Conservation (phyloP, 2,329 filamentous ascomycete genomes). For the Phyllosticta citrichinensis region DNA sequence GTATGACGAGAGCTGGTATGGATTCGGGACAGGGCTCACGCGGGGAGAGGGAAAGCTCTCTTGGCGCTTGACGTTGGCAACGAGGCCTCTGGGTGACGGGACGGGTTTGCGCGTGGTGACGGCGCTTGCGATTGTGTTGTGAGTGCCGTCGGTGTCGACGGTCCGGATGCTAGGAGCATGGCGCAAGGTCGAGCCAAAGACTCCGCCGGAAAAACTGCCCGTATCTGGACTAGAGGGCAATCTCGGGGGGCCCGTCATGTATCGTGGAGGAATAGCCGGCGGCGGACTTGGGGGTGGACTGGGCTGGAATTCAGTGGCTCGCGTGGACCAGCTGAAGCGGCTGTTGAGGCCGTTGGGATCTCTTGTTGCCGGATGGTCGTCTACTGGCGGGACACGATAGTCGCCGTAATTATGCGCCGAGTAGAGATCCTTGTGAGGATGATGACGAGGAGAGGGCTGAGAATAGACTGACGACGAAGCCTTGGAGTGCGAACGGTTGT, state of each 20-base stretch:
- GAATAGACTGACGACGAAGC: conserved; percentile 51
- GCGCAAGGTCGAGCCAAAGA: conserved; percentile 12
- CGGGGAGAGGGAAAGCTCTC: background rate
- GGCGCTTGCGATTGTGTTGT: conserved; percentile 16
- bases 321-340: conserved; percentile 35
- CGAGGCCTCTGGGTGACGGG: conserved; percentile 14
- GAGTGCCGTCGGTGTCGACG: background rate
- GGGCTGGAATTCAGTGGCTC: conserved; percentile 24
- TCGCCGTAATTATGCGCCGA: background rate
- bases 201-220: background rate
- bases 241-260: background rate
- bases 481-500: background rate
- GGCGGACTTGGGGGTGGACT: conserved; percentile 34
- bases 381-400: conserved; percentile 9
- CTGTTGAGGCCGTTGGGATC: conserved; percentile 17
- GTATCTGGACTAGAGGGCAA: conserved; percentile 10
- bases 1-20: background rate
- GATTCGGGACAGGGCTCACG: background rate
- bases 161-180: conserved; percentile 17
- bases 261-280: conserved; percentile 23
- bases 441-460: conserved; percentile 37
- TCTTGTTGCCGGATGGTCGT: conserved; percentile 1
- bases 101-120: conserved; percentile 20
- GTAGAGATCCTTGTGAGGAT: background rate
- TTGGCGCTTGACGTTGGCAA: conserved; percentile 2